Conservation (phyloP, 176 grass and related monocot species). For the Panicum miliaceum region DNA sequence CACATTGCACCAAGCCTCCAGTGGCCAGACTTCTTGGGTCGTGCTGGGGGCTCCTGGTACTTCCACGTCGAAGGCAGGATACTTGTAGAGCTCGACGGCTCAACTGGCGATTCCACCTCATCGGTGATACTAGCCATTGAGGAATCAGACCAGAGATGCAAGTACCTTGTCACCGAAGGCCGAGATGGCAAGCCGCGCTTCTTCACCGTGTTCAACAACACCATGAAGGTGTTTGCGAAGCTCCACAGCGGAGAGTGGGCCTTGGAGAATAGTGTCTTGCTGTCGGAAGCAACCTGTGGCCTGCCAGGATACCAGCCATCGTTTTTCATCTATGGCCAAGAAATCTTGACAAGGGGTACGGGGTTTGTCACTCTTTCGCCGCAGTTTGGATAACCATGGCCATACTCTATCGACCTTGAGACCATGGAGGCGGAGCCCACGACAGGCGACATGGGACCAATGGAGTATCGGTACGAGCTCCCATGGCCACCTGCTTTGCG, state of each 20-base stretch:
- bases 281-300: not conserved
- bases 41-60: not conserved
- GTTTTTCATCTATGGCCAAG: too few species aligned
- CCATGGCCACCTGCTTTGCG: not conserved
- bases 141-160: accelerated
- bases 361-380: not conserved
- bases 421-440: not conserved
- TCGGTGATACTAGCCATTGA: not conserved
- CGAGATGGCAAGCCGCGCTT: not conserved
- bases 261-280: not conserved
- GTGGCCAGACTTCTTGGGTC: not conserved
- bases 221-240: not conserved
- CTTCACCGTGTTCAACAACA: not conserved
- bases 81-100: not conserved
- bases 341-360: not conserved
- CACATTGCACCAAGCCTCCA: too few species aligned
- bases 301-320: not conserved
- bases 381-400: not conserved
- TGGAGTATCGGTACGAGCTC: not conserved
- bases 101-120: not conserved
- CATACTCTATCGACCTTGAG: not conserved
- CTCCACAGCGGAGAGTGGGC: not conserved
- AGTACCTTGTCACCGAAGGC: not conserved
- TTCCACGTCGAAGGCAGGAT: not conserved
- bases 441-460: not conserved